Evolutionary conservation across 768 basidiomycete species (phyloP), one percentile per base, ranked within the genome.

Genomic region (Sistotremastrum niveocremeum): DNA sequence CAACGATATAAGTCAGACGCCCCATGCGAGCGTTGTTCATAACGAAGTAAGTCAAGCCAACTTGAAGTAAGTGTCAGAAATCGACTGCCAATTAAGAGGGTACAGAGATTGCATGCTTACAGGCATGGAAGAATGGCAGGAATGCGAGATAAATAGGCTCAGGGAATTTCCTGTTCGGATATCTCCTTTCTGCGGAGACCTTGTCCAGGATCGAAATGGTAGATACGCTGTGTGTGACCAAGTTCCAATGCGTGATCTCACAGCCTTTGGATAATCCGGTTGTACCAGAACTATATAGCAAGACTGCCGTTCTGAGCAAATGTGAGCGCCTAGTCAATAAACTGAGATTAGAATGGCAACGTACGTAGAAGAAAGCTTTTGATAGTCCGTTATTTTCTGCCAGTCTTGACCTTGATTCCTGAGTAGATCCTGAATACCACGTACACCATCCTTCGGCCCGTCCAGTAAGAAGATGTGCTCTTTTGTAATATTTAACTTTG

Each of bases 41-140:
- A 2, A 20, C 20, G 1, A 87, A 47, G n/a, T 84, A 64, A 47
- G 78, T 80, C 44, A 78, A 68, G 4, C 70, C 70, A 30, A 81
- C 77, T 79, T 51, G 5, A 39, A 12, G 20, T 7, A 34, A 11
- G 34, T 49, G 39, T 29, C 42, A 39, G 33, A 40, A 37, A 11
- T 20, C 2, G 20, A 20, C 20, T n/a, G n/a, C n/a, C n/a, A n/a
- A n/a, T n/a, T n/a, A n/a, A n/a, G n/a, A n/a, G n/a, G n/a, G n/a
- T n/a, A n/a, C n/a, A n/a, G n/a, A n/a, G n/a, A n/a, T n/a, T n/a
- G n/a, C n/a, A n/a, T n/a, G n/a, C n/a, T n/a, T n/a, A 41, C 40
- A 30, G 4, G 40, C 40, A 5, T 41, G 40, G 33, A 30, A 41
- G 40, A 41, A 41, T 9, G 40, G 40, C 29, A 41, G 6, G 12